Percentiles rank a stretch among this genome's conserved stretches.
Conservation (phyloP, 1,139 yeast species). For the Entelexis paramagnoliae region DNA sequence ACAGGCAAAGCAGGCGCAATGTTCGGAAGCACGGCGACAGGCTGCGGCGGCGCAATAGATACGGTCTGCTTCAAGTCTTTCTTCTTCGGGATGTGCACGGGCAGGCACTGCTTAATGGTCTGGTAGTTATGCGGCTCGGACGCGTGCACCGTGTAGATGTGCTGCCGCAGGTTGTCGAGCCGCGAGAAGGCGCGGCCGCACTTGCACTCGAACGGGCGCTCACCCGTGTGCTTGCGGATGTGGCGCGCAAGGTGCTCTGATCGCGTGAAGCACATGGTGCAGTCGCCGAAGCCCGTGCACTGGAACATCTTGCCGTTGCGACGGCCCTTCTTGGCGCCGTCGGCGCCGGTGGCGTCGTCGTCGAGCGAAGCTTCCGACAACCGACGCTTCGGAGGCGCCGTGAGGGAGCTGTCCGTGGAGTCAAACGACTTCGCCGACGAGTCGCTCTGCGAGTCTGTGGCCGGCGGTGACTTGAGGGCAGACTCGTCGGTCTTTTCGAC, state of each 20-base stretch:
- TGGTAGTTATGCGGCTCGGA: slow-evolving; percentile 44
- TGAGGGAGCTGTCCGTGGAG: not conserved
- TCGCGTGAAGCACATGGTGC: slow-evolving; percentile 79
- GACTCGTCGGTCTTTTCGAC: not conserved
- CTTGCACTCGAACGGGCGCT: slow-evolving; percentile 83
- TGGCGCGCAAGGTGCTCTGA: slow-evolving; percentile 89
- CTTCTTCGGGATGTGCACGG: not conserved
- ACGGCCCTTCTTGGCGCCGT: slow-evolving; percentile 11
- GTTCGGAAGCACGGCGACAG: not conserved
- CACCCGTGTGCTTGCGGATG: slow-evolving; percentile 89
- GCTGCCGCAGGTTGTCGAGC: slow-evolving; percentile 82
- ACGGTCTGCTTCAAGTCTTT: not conserved
- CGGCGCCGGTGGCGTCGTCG: not conserved
- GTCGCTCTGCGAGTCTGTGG: not conserved
- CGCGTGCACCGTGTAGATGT: slow-evolving; percentile 86
- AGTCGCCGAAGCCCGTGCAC: slow-evolving; percentile 79
- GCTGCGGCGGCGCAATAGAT: not conserved
- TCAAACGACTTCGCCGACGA: not conserved
- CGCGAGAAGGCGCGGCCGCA: slow-evolving; percentile 76
- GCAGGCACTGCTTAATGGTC: slow-evolving; percentile 27
- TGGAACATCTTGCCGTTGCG: slow-evolving; percentile 49
- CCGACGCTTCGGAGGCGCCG: not conserved
- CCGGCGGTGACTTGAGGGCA: not conserved
- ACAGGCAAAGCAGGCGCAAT: not conserved
- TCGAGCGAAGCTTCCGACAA: not conserved